phyloP scores from a whole-genome alignment of 495 filamentous ascomycete species.

The Penicillium chermesinum region DNA sequence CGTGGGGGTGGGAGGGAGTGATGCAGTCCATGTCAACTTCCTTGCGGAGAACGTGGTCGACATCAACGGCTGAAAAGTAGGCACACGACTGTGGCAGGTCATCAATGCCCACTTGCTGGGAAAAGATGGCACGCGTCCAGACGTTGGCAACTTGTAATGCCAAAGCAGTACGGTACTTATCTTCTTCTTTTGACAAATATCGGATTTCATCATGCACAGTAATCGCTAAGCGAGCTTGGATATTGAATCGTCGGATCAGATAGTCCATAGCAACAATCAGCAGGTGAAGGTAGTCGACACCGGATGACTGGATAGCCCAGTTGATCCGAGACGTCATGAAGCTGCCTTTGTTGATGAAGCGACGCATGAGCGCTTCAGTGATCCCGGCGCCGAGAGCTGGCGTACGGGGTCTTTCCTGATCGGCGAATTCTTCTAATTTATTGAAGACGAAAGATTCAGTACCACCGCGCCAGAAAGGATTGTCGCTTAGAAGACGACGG shows the following conservation, averaged over 20 bases:
- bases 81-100: conserved; percentile 92
- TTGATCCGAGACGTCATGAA: conserved; percentile 97
- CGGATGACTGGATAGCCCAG: conserved; percentile 97
- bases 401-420: conserved; percentile 85
- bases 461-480: conserved; percentile 89
- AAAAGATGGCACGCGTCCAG: conserved; percentile 96
- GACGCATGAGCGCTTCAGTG: conserved; percentile 85
- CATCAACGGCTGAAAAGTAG: conserved; percentile 92
- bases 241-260: conserved; percentile 77
- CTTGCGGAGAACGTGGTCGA: conserved; percentile 89
- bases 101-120: conserved; percentile 91
- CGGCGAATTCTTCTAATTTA: conserved; percentile 91
- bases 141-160: conserved; percentile 91
- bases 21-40: conserved; percentile 97
- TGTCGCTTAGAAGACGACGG: conserved; percentile 61
- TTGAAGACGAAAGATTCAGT: conserved; percentile 99
- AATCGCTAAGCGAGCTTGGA: conserved; percentile 78
- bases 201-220: conserved; percentile 98
- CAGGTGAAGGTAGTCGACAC: conserved; percentile 96
- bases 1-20: conserved; percentile 75
- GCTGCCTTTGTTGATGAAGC: conserved; percentile 80
- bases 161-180: conserved; percentile 84
- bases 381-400: conserved; percentile 95
- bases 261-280: conserved; percentile 94
- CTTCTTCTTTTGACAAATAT: conserved; percentile 79